Evolutionary conservation across 1,284 basidiomycete species (phyloP), one percentile per base, ranked within the genome.

Genomic region (Neolentinus lepideus): DNA sequence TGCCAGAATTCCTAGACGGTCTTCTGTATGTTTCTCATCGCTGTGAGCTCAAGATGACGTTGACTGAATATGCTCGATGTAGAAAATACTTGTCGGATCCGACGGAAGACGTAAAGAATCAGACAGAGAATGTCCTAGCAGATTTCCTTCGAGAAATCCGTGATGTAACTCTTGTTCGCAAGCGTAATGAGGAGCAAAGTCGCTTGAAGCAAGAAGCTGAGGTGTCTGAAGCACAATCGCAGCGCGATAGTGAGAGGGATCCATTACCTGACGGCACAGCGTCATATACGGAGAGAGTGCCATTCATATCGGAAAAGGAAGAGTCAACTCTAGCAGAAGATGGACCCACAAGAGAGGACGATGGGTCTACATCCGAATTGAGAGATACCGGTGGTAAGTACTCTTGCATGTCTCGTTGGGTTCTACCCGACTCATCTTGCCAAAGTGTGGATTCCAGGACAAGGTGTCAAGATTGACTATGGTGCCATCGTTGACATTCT

Each of bases 11-110:
- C 68, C 73, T 99, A 43, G 94, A 98, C 61, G 95, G 94, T 2
- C 79, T 99, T 46, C 67, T 98, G 92, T 94, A 61, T 75, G 90
- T 80, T n/a, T 56, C 14, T 4, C 53, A 24, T 57, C 25, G 16
- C 52, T 22, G 43, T 9, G 46, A 43, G 33, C 48, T 29, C 21
- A n/a, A 14, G 12, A 27, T 24, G 16, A 25, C 29, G 57, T 61
- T 53, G 59, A 58, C 38, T 43, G 16, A 43, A 43, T 6, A n/a
- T 55, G 56, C 57, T 33, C 57, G 12, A 24, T 16, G 1, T 66
- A 95, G 92, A 62, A 94, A 92, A 71, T 99, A 98, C 67, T 85
- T 99, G 12, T 92, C 92, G 10, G 97, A 99, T 70, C 93, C 92
- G 1, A 96, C 89, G 11, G 88, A 92, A 62, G 96, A 99, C 63